Evolutionary conservation across 768 basidiomycete genomes (phyloP), one percentile per base, ranked within the genome.

Genomic region (Royoungia palumana): DNA sequence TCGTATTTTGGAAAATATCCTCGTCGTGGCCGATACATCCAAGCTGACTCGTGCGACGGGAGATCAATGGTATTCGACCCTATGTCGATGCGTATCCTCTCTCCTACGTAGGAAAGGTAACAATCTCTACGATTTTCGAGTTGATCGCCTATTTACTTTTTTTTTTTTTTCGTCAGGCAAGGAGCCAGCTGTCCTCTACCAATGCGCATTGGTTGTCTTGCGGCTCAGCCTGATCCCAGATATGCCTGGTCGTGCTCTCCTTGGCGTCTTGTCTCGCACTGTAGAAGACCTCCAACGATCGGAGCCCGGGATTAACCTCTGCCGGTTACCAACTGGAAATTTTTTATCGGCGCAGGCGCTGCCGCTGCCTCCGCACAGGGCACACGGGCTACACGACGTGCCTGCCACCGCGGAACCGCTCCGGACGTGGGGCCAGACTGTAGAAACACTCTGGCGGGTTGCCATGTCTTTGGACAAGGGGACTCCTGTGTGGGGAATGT

Each of bases 1-100:
- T 24, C 81, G 77, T 44, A 79, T 87, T 37, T 56, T 87, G 3
- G 82, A 83, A 50, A 88, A 87, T 54, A 70, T 88, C 39, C 53
- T 84, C 30, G 63, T 77, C 20, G 63, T 80, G 1, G 72, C 72
- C 2, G 76, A 87, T 49, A 47, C 67, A 1, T 50, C 51, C 24
- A 87, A 81, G 62, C 38, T 87, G 30, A 80, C 81, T 53, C 60
- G 66, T 0, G 72, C 78, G 0, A 85, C 78, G 1, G 68, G 68
- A 25, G 78, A 81, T 1, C 79, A 82, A 61, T 89, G 86, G 87
- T 74, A 77, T 30, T 56, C 63, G n/a, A 69, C 71, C 10, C 61
- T 86, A 12, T 75, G 72, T 49, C 70, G 83, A 48, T 85, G 83
- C 56, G 37, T 88, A 24, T 54, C 48, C 5, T 48, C 45, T 16